phyloP scores from a whole-genome alignment of 345 rosid species.

The Aquilaria yunnanensis region DNA sequence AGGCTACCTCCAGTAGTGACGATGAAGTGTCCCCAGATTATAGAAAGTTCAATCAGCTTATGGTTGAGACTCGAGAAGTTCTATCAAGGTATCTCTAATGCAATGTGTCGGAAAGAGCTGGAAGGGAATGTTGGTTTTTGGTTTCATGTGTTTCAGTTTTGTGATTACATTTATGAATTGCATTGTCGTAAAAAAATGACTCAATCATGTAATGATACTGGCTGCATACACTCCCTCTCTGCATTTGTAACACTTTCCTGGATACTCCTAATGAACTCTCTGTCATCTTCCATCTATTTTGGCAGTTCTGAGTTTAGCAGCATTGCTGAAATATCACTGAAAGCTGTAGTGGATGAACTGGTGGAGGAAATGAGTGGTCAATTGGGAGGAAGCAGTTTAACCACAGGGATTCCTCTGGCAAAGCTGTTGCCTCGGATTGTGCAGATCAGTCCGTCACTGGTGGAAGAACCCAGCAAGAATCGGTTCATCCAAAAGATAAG shows the following conservation, averaged over 20 bases:
- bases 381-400: conserved; percentile 28
- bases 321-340: conserved; percentile 55
- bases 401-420: conserved; percentile 62
- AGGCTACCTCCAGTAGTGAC: conserved; percentile 25
- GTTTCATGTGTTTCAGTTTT: too few species aligned
- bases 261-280: too few species aligned
- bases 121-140: too few species aligned
- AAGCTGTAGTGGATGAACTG: conserved; percentile 41
- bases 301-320: conserved; percentile 73
- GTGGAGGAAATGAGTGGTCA: conserved; percentile 52
- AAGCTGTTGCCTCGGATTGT: conserved; percentile 73
- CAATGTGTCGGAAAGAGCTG: conserved; percentile 1
- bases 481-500: conserved; percentile 48
- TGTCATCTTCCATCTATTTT: background rate
- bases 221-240: background rate
- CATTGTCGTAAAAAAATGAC: background rate
- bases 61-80: conserved; percentile 72
- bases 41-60: conserved; percentile 66
- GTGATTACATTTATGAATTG: too few species aligned
- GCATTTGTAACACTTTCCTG: too few species aligned
- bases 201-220: too few species aligned
- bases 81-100: conserved; percentile 54
- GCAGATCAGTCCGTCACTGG: conserved; percentile 42
- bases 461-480: conserved; percentile 56
- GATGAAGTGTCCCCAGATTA: conserved; percentile 22